phyloP scores from a whole-genome alignment of 805 yeast species.

The Schwanniomyces pseudopolymorphus region DNA sequence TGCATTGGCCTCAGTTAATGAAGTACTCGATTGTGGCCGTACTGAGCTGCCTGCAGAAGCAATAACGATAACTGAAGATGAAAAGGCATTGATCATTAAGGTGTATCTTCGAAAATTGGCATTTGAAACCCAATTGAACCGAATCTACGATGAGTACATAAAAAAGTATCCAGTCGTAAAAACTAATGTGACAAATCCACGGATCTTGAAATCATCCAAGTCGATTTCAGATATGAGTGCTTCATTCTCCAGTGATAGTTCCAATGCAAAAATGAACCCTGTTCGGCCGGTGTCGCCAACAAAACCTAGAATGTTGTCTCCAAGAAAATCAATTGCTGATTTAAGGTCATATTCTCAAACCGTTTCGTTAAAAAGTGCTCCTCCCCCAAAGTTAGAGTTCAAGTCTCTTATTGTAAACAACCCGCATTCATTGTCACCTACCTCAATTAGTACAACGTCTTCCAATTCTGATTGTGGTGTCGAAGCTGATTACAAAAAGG shows the following conservation, averaged over 20 bases:
- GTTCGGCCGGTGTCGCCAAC: conserved; percentile 6
- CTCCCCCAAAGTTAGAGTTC: conserved; percentile 4
- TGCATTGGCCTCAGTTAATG: conserved; percentile 28
- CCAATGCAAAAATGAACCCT: neutral
- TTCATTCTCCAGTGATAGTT: neutral
- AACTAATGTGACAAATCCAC: neutral
- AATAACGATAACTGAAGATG: conserved; percentile 24
- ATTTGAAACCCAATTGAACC: conserved; percentile 60
- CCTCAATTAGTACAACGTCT: neutral
- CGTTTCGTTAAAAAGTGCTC: neutral
- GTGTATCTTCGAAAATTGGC: conserved; percentile 53
- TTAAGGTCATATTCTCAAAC: conserved; percentile 1
- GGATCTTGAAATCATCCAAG: neutral
- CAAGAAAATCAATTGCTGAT: conserved; percentile 10
- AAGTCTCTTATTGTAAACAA: neutral
- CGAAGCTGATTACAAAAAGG: conserved; percentile 9
- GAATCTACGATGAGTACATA: conserved; percentile 49
- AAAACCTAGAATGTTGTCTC: conserved; percentile 7
- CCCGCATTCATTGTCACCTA: conserved; percentile 10
- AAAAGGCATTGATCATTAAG: conserved; percentile 43
- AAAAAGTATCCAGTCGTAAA: conserved; percentile 11
- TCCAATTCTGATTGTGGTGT: neutral
- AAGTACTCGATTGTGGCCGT: conserved; percentile 7
- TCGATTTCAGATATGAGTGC: conserved; percentile 1
- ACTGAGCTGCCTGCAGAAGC: neutral